Evolutionary conservation across 2,329 filamentous ascomycete genomes (phyloP), one percentile per base, ranked within the genome.

Genomic region (Claviceps cyperi): DNA sequence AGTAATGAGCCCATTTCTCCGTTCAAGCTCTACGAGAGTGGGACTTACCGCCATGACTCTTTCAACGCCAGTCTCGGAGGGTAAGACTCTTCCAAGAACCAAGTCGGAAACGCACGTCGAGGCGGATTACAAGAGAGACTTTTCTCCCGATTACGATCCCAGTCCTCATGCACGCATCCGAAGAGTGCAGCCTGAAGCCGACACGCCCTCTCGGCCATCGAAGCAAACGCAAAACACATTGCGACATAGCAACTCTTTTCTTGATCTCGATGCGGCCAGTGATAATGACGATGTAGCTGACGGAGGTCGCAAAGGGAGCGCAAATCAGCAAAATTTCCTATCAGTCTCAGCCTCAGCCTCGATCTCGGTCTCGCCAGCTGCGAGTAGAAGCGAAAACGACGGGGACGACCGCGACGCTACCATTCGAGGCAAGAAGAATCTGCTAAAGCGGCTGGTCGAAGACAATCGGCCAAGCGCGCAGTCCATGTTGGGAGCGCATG

Each of bases 1-100:
- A 66, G 85, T 86, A 48, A 94, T 95, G 88, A 85, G 84, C 66
- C 88, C 86, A 6, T 96, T 88, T 63, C 69, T 95, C 19, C 38
- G 39, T 8, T 50, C 50, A 5, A 35, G 22, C n/a, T 24, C 44
- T 24, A 37, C 68, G 66, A 49, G 62, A 58, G 35, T 66, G 61
- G 49, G 61, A 13, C 57, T 59, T 8, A 56, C 60, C 2, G 59
- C 47, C 11, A 40, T 50, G 8, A 43, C 47, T 40, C 53, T 36
- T 43, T 38, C 53, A 19, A 45, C 53, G 15, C 53, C 59, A 14
- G 51, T 60, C 22, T 51, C 56, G 5, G 60, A 63, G 46, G 56
- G 60, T 17, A 60, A 60, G 21, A 61, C 59, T 38, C 51, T 53
- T 9, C 43, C 50, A 6, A 49, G 48, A 5, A 46, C 54, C 21